Base-by-base conservation (phyloP, 495 filamentous ascomycete species). In the Jackrogersella multiformis region DNA sequence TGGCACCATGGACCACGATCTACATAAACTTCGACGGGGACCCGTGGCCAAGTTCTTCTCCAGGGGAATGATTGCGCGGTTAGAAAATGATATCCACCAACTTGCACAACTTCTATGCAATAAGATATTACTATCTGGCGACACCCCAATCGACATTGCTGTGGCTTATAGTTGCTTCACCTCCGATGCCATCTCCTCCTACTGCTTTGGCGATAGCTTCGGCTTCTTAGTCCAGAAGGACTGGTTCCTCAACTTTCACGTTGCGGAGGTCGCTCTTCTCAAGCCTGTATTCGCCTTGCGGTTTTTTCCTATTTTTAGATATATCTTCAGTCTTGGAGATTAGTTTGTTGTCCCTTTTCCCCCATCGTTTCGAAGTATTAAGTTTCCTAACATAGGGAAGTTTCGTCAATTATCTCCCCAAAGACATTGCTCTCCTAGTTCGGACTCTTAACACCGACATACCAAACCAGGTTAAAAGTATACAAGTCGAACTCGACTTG, bases 1-100 rank as follows among this genome's bases (percentile, higher is more conserved):
- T 49, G 75, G 75, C 10, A 87, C 85, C 4, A 69, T 82, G 15
- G 35, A 69, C 2, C 82, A 85, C 64, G 77, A 82, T n/a, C 49
- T 76, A 8, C 82, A 85, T 70, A 74, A 75, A 8, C 44, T 74
- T 30, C 72, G 81, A 0, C 74, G 79, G 5, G 70, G 63, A 15
- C 73, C 79, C 2, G 52, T 85, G 26, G 77, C 68, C 55, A 77
- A 75, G 13, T 84, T 80, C 70, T 86, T 86, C 66, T 76, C 77
- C 4, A 75, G 71, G 9, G 46, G 44, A 10, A 72, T 76, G 58
- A 74, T 82, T 58, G 48, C 67, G 16, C 58, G 57, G 7, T 60
- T 78, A 4, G 77, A 84, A 36, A 48, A 61, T 5, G 65, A 77
- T 18, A 72, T 83, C 15, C 62, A 76, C 39, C 30, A 44, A 7